These are phyloP conservation scores for Zygosaccharomyces siamensis DNA, from an alignment of 805 yeast genomes.

Conservation along the genomic window DNA sequence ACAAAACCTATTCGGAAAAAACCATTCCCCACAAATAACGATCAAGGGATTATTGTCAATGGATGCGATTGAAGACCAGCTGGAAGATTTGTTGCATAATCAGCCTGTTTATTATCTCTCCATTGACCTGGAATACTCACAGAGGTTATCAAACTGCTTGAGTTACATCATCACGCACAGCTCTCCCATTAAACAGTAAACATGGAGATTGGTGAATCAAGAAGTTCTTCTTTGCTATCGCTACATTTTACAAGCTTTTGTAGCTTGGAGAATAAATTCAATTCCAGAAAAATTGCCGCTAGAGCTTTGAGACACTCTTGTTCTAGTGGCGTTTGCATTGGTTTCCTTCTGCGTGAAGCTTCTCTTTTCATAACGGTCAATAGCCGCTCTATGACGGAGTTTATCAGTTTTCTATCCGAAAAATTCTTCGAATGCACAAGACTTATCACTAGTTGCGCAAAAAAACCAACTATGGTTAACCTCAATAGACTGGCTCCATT, in stretches of 20 bases:
- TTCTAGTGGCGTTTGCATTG: slow-evolving; percentile 5
- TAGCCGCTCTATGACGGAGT: slow-evolving; percentile 18
- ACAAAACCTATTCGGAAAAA: slow-evolving; percentile 10
- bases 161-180: slow-evolving; percentile 1
- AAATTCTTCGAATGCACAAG: slow-evolving; percentile 1
- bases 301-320: slow-evolving; percentile 17
- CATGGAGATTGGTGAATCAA: slow-evolving; percentile 4
- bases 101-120: slow-evolving; percentile 6
- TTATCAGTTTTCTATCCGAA: slow-evolving; percentile 9
- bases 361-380: slow-evolving; percentile 9
- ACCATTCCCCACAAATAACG: slow-evolving; percentile 6
- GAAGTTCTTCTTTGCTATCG: not conserved
- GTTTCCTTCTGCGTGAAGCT: not conserved
- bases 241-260: slow-evolving; percentile 1
- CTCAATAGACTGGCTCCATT: slow-evolving; percentile 14
- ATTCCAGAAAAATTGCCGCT: slow-evolving; percentile 21
- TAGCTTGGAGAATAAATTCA: slow-evolving; percentile 7
- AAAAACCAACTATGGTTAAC: slow-evolving; percentile 11
- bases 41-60: not conserved
- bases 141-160: slow-evolving; percentile 10
- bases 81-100: not conserved
- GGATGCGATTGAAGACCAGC: not conserved
- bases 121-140: slow-evolving; percentile 11
- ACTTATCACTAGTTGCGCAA: slow-evolving; percentile 16
- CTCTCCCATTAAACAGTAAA: not conserved